These are phyloP conservation scores for Tricholoma flavovirens DNA, from an alignment of 768 basidiomycete species.

Conservation along the genomic window DNA sequence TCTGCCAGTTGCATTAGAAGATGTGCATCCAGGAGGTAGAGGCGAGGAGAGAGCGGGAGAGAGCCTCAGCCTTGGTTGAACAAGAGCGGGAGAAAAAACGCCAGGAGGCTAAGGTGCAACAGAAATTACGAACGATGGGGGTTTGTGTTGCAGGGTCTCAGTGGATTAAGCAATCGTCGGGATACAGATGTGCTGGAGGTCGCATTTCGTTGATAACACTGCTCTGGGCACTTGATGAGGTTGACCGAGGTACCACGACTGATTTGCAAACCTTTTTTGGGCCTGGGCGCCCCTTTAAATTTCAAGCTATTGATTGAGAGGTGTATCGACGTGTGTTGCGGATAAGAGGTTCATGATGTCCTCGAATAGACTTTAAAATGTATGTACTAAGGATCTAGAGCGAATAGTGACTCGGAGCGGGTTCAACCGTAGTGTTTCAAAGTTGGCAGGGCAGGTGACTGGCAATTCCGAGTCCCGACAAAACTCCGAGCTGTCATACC, in stretches of 20 bases:
- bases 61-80: background rate
- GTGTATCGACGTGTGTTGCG: no score
- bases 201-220: slow-evolving; percentile 13
- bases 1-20: background rate
- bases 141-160: slow-evolving; percentile 30
- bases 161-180: slow-evolving; percentile 12
- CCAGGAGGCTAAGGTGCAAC: slow-evolving; percentile 38
- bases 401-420: no score
- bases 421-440: no score
- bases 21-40: background rate
- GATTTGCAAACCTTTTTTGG: no score
- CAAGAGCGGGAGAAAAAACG: background rate
- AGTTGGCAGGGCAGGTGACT: no score
- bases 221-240: slow-evolving; percentile 12
- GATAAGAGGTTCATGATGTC: no score
- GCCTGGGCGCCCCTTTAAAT: no score
- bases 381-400: no score
- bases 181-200: slow-evolving; percentile 22
- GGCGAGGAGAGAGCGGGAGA: background rate
- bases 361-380: no score
- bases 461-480: background rate
- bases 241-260: no score
- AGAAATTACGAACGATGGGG: slow-evolving; percentile 40
- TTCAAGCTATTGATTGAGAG: no score
- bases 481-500: background rate